These are phyloP conservation scores for Musa troglodytarum DNA, from an alignment of 176 grass and related monocot genomes.

Conservation along the genomic window DNA sequence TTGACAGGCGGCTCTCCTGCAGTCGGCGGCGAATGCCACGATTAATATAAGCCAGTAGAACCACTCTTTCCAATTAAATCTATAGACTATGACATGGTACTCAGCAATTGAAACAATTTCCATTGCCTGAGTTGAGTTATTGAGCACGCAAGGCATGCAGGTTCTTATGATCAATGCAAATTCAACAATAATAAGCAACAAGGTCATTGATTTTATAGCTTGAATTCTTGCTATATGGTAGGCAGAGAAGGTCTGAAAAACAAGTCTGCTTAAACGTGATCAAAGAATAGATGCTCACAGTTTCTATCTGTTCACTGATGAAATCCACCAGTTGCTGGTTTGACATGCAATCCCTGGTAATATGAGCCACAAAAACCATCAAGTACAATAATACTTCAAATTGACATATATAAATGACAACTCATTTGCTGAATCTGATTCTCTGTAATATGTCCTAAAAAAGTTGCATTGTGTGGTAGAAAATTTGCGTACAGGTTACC, in stretches of 20 bases:
- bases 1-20: slow-evolving; percentile 67
- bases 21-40: slow-evolving; percentile 16
- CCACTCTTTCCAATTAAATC: background rate
- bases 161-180: background rate
- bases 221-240: too few relatives aligned
- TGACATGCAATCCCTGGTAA: slow-evolving; percentile 81
- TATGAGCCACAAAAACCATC: background rate
- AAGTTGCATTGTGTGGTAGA: too few relatives aligned
- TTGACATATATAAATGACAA: too few relatives aligned
- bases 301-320: slow-evolving; percentile 62
- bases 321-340: slow-evolving; percentile 88
- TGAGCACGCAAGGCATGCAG: background rate
- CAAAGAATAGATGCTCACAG: slow-evolving; percentile 35
- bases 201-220: too few relatives aligned
- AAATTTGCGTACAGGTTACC: too few relatives aligned
- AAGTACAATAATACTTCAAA: background rate
- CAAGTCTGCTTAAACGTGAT: background rate
- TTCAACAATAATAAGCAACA: background rate
- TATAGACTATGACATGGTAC: background rate
- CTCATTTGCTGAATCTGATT: too few relatives aligned
- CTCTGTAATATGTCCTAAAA: too few relatives aligned
- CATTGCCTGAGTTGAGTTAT: background rate
- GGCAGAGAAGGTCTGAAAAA: too few relatives aligned
- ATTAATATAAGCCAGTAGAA: background rate
- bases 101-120: background rate